Percentiles rank a stretch among this genome's conserved stretches.
phyloP scores from a whole-genome alignment of 2,329 filamentous ascomycete genomes.

The Emmonsiellopsis sp. region DNA sequence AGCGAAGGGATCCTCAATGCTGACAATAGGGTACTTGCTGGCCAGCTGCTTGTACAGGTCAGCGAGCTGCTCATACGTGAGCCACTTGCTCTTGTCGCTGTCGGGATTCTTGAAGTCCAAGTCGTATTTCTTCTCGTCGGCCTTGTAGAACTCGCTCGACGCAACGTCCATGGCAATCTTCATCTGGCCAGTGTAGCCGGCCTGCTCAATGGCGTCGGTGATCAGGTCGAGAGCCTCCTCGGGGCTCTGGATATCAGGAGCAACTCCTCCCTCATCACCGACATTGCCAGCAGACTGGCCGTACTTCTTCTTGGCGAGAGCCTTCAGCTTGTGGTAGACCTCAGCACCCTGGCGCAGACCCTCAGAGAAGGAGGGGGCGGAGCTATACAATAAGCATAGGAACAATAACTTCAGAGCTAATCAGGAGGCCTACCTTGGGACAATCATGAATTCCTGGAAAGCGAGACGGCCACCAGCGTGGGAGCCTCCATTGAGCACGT shows the following conservation, averaged over 20 bases:
- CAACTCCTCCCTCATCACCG: slow-evolving; percentile 98
- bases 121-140: slow-evolving; percentile 97
- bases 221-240: slow-evolving; percentile 97
- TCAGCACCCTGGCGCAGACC: slow-evolving; percentile 93
- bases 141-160: slow-evolving; percentile 99
- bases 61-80: slow-evolving; percentile 96
- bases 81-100: slow-evolving; percentile 90
- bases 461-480: slow-evolving; percentile 94
- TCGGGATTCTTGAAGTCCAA: slow-evolving; percentile 99
- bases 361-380: slow-evolving; percentile 85
- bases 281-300: slow-evolving; percentile 98
- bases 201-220: slow-evolving; percentile 83
- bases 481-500: slow-evolving; percentile 87
- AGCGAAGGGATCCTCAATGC: slow-evolving; percentile 97
- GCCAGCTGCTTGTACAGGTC: slow-evolving; percentile 77
- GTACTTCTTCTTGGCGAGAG: slow-evolving; percentile 97
- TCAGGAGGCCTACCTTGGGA: slow-evolving; percentile 54
- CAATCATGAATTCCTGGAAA: slow-evolving; percentile 96
- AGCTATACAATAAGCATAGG: slow-evolving; percentile 36
- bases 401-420: slow-evolving; percentile 5
- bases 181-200: slow-evolving; percentile 91
- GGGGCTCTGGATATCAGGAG: slow-evolving; percentile 93
- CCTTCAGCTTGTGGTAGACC: slow-evolving; percentile 97
- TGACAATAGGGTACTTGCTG: slow-evolving; percentile 97
- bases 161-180: slow-evolving; percentile 99